Evolutionary conservation across 257 asterid genomes (phyloP).

Genomic region (Fraxinus americana): DNA sequence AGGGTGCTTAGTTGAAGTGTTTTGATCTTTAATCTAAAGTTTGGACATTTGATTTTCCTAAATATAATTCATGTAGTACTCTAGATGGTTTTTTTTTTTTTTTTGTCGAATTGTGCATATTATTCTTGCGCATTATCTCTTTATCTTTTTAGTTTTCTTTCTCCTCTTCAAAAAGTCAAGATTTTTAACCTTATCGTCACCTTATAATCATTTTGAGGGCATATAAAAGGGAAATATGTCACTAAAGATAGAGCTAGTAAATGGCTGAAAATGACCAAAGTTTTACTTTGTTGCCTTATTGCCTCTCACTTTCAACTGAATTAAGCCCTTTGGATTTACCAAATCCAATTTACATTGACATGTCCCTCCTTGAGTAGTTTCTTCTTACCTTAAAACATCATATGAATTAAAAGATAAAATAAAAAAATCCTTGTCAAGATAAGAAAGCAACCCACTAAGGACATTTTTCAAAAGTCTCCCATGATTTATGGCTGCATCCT

Average conservation of each 20-base stretch:
- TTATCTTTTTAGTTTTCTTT: no score
- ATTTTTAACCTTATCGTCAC: background rate
- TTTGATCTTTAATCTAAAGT: no score
- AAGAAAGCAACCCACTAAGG: conserved; percentile 5
- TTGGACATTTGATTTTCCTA: no score
- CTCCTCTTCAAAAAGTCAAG: background rate
- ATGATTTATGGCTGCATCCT: background rate
- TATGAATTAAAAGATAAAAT: background rate
- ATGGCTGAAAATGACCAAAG: background rate
- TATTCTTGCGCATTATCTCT: background rate
- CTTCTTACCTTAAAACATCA: background rate
- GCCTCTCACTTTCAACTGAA: background rate
- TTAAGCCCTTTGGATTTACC: background rate
- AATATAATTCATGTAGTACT: no score
- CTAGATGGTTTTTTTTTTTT: no score
- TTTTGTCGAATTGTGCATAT: no score
- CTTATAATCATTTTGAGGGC: background rate
- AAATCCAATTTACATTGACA: background rate
- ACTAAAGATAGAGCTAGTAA: background rate
- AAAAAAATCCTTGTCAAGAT: background rate
- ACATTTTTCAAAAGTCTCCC: background rate
- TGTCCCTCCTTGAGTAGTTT: background rate
- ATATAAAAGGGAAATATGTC: background rate
- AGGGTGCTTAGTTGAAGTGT: no score
- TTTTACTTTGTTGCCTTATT: background rate